Evolutionary conservation across 2,329 filamentous ascomycete species (phyloP).

Genomic region (Epicoccum sorghinum): DNA sequence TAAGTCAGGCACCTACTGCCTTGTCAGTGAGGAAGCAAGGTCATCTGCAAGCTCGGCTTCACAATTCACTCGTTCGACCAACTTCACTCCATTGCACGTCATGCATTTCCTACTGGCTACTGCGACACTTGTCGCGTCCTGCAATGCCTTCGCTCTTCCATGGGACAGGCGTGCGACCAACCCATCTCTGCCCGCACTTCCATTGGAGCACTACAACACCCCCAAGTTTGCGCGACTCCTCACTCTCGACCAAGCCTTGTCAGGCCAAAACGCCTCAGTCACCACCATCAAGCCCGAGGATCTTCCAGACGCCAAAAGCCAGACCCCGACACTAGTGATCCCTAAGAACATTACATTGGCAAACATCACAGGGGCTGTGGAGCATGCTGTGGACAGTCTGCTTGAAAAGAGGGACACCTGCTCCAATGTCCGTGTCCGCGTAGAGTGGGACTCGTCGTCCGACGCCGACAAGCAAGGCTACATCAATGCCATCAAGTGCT

Average conservation of each 20-base stretch:
- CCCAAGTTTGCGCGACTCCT: slow-evolving; percentile 11
- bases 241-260: slow-evolving; percentile 7
- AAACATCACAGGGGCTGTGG: background rate
- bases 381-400: background rate
- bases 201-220: slow-evolving; percentile 6
- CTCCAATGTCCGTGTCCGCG: slow-evolving; percentile 33
- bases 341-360: background rate
- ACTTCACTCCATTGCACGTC: background rate
- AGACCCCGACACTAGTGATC: background rate
- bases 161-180: slow-evolving; percentile 2
- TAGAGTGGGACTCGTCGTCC: slow-evolving; percentile 37
- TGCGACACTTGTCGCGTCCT: slow-evolving; percentile 6
- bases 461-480: slow-evolving; percentile 31
- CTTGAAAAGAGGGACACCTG: slow-evolving; percentile 21
- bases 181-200: background rate
- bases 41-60: background rate
- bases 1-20: background rate
- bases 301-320: background rate
- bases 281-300: slow-evolving; percentile 13
- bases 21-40: background rate
- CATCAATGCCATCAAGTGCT: slow-evolving; percentile 36
- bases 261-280: slow-evolving; percentile 10
- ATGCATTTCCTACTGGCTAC: slow-evolving; percentile 4
- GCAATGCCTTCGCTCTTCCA: slow-evolving; percentile 6
- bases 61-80: background rate